phyloP scores from a whole-genome alignment of 2,329 filamentous ascomycete species.

The Paraconiothyrium brasiliense region DNA sequence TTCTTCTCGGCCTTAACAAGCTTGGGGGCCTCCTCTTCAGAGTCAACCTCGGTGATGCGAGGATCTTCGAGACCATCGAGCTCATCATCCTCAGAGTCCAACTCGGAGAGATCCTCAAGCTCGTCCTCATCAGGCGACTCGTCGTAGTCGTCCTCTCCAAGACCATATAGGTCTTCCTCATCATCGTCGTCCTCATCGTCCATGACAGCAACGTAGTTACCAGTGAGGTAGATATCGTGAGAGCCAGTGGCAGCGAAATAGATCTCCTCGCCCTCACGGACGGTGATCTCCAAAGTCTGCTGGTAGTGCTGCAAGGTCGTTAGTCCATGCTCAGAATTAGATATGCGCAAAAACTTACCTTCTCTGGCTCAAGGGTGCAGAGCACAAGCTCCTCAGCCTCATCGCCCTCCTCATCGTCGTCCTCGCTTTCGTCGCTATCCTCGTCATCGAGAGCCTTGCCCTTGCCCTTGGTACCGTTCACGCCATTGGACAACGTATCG shows the following conservation, averaged over 20 bases:
- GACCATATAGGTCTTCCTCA: constrained; percentile 67
- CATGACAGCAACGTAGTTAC: constrained; percentile 87
- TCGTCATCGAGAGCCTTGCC: constrained; percentile 75
- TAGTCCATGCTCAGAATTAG: constrained; percentile 34
- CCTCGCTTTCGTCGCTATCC: constrained; percentile 73
- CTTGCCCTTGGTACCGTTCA: constrained; percentile 58
- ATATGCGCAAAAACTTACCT: constrained; percentile 64
- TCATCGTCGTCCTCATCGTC: constrained; percentile 67
- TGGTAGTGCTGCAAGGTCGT: constrained; percentile 79
- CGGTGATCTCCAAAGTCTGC: constrained; percentile 91
- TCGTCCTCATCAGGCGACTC: constrained; percentile 82
- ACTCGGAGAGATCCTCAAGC: constrained; percentile 63
- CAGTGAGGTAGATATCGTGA: constrained; percentile 90
- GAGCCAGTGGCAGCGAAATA: constrained; percentile 93
- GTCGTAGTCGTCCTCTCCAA: constrained; percentile 76
- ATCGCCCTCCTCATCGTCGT: constrained; percentile 57
- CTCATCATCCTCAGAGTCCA: constrained; percentile 56
- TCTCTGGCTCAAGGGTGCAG: constrained; percentile 93
- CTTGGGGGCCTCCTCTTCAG: constrained; percentile 73
- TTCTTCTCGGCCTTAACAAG: constrained; percentile 59
- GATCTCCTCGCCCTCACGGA: constrained; percentile 86
- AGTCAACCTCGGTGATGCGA: constrained; percentile 83
- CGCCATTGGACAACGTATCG: constrained; percentile 65
- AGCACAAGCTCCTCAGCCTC: constrained; percentile 89
- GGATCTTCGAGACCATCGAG: constrained; percentile 75